Conservation (phyloP, 257 asterid species). For the Fraxinus americana region DNA sequence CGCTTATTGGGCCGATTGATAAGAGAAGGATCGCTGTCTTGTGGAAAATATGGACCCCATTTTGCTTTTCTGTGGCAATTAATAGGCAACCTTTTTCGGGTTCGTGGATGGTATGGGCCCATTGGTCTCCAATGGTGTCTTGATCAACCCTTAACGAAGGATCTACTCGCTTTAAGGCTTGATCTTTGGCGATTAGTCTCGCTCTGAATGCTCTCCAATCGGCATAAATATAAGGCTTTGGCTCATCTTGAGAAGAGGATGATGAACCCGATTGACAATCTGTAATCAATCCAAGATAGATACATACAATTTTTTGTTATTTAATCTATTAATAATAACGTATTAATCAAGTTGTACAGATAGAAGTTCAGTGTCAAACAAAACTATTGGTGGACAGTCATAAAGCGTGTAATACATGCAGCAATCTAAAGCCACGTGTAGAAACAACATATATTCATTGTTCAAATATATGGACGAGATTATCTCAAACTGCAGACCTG, state of each 20-base stretch:
- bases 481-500: too few species aligned
- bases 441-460: too few species aligned
- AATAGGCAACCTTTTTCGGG: constrained; percentile 79
- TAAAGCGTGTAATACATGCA: too few species aligned
- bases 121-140: constrained; percentile 49
- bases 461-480: too few species aligned
- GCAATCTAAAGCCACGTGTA: too few species aligned
- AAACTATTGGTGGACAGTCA: too few species aligned
- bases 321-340: background rate
- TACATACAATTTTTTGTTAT: background rate
- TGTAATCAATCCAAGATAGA: background rate
- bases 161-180: constrained; percentile 20
- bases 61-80: constrained; percentile 78
- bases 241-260: constrained; percentile 59
- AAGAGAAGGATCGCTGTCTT: constrained; percentile 61
- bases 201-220: constrained; percentile 93
- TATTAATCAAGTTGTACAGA: too few species aligned
- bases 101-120: constrained; percentile 84
- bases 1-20: constrained; percentile 65
- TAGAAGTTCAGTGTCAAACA: too few species aligned
- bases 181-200: constrained; percentile 57
- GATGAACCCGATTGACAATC: constrained; percentile 53
- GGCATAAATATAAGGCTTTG: constrained; percentile 29
- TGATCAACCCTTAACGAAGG: constrained; percentile 35
- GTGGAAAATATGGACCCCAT: constrained; percentile 77